These are phyloP conservation scores for Leccinum uliginosum DNA, from an alignment of 768 basidiomycete species.

Conservation along the genomic window DNA sequence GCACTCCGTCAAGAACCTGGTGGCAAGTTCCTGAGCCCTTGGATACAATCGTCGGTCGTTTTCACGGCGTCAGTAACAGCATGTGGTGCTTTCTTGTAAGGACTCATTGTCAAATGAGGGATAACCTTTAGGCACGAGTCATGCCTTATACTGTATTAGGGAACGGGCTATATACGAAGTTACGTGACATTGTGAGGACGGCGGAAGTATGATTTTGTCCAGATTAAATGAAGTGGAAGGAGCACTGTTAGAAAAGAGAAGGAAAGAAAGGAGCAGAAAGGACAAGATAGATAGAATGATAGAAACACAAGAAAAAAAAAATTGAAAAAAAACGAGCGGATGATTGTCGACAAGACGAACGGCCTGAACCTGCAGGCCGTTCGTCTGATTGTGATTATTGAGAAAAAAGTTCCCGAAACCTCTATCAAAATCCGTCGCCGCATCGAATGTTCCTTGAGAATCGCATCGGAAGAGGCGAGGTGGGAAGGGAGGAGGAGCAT, in stretches of 20 bases:
- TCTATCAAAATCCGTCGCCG: neutral
- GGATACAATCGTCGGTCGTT: neutral
- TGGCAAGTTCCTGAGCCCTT: neutral
- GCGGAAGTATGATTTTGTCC: neutral
- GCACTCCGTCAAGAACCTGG: neutral
- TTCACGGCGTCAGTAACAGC: neutral
- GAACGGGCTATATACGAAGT: neutral
- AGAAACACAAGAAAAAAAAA: neutral
- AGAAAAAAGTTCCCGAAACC: neutral
- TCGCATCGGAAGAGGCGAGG: neutral
- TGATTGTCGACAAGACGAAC: neutral
- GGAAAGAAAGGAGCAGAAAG: neutral
- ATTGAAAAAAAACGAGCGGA: neutral
- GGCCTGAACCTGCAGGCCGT: neutral
- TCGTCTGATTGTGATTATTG: neutral
- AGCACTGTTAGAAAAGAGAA: neutral
- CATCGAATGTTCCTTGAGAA: neutral
- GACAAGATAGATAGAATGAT: neutral
- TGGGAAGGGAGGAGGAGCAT: slow-evolving; percentile 7
- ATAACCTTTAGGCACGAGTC: neutral
- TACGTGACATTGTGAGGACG: neutral
- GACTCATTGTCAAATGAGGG: neutral
- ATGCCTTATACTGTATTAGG: neutral
- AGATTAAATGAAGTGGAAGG: neutral
- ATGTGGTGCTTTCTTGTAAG: neutral